Evolutionary conservation across 495 filamentous ascomycete species (phyloP).

Genomic region (Neurospora sp.): DNA sequence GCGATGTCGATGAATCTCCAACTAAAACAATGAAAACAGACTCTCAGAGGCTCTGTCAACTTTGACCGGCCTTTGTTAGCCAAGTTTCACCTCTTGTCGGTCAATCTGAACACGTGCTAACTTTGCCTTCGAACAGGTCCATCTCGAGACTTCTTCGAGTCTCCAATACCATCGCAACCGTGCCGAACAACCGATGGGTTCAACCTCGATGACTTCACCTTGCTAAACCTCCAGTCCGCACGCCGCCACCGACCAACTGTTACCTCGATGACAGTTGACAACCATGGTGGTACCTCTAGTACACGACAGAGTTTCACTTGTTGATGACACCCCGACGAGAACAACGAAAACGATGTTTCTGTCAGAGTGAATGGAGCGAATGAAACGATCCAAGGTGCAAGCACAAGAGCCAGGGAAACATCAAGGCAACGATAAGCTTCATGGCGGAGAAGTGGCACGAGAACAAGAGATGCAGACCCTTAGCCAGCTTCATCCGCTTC

Average conservation of each 20-base stretch:
- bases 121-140: not conserved
- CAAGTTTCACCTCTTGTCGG: not conserved
- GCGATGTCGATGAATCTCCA: accelerated
- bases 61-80: not conserved
- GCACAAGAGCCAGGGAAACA: too few relatives aligned
- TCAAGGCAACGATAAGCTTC: too few relatives aligned
- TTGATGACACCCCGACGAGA: not conserved
- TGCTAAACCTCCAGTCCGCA: not conserved
- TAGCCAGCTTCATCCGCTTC: too few relatives aligned
- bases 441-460: too few relatives aligned
- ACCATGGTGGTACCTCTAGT: not conserved
- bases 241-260: not conserved
- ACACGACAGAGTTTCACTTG: not conserved
- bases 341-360: not conserved
- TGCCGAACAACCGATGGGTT: not conserved
- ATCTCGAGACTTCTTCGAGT: not conserved
- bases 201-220: accelerated
- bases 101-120: not conserved
- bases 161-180: not conserved
- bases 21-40: not conserved
- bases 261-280: not conserved
- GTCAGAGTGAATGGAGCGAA: not conserved
- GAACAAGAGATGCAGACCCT: too few relatives aligned
- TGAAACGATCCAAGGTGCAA: too few relatives aligned
- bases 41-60: accelerated